Percentiles rank a stretch among this genome's conserved stretches.
phyloP scores from a whole-genome alignment of 495 filamentous ascomycete species.

The Penicillium lagena region DNA sequence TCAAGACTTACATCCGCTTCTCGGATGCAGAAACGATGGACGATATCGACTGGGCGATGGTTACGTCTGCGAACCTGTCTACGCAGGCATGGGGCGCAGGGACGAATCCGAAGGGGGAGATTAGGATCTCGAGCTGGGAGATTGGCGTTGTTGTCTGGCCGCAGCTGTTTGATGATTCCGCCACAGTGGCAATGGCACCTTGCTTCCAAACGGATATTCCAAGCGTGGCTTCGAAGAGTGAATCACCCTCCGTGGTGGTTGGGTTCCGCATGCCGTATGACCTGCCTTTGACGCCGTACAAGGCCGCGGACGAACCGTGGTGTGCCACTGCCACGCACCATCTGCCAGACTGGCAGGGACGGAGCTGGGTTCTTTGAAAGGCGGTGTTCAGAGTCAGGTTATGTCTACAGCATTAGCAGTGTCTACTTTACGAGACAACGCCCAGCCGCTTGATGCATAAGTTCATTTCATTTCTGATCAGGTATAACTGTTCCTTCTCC shows the following conservation, averaged over 20 bases:
- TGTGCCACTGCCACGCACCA: conserved; percentile 56
- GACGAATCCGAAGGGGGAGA: conserved; percentile 44
- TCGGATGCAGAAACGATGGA: conserved; percentile 31
- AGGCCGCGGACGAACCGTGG: conserved; percentile 64
- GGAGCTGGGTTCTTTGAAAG: conserved; percentile 32
- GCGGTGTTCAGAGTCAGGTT: not conserved
- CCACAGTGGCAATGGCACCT: conserved; percentile 53
- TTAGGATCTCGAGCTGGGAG: conserved; percentile 76
- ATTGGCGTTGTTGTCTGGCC: conserved; percentile 85
- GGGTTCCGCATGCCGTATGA: conserved; percentile 80
- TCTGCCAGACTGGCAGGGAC: conserved; percentile 68
- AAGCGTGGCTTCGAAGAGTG: conserved; percentile 1
- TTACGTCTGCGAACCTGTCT: conserved; percentile 81
- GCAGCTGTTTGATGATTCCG: conserved; percentile 40
- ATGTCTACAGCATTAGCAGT: not conserved
- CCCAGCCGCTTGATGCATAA: no score
- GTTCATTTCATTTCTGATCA: no score
- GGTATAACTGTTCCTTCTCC: no score
- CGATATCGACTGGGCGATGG: conserved; percentile 75
- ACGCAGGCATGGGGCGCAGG: conserved; percentile 86
- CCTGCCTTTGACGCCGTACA: conserved; percentile 65
- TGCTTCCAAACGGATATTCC: conserved; percentile 59
- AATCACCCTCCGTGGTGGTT: conserved; percentile 29
- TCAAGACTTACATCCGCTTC: conserved; percentile 85
- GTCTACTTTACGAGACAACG: no score